These are phyloP conservation scores for Colletotrichum lupini DNA, from an alignment of 2,329 filamentous ascomycete species.

Conservation along the genomic window DNA sequence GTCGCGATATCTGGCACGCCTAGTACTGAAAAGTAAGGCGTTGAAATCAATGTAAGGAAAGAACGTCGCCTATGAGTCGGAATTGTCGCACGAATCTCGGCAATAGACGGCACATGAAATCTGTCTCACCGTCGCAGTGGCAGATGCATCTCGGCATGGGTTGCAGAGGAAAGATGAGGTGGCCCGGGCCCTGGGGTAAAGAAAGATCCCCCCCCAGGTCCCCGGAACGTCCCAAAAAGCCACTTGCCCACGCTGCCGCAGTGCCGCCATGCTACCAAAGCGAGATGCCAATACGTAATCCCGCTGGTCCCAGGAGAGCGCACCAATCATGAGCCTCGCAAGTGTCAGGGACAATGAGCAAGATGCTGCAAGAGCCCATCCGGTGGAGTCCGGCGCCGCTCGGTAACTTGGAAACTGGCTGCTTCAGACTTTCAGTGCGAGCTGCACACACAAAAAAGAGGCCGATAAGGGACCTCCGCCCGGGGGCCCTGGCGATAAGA, in stretches of 20 bases:
- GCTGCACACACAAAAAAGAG: neutral
- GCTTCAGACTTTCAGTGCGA: too few species aligned
- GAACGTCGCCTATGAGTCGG: constrained; percentile 13
- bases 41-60: neutral
- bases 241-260: neutral
- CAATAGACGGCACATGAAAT: neutral
- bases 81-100: constrained; percentile 26
- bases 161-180: neutral
- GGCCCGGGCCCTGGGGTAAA: constrained; percentile 22
- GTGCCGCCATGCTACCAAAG: neutral
- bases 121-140: neutral
- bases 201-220: constrained; percentile 10
- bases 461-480: constrained; percentile 24
- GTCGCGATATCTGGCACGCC: neutral
- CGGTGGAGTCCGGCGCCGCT: constrained; percentile 29
- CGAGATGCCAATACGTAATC: constrained; percentile 11
- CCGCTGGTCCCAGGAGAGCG: constrained; percentile 4
- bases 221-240: neutral
- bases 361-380: neutral
- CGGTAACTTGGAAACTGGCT: constrained; percentile 19
- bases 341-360: constrained; percentile 8
- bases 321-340: constrained; percentile 3
- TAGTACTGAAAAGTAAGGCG: too few species aligned
- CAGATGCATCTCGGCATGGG: neutral
- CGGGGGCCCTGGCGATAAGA: constrained; percentile 21